Base-by-base conservation (phyloP, 768 basidiomycete genomes). In the Epithele typhae region DNA sequence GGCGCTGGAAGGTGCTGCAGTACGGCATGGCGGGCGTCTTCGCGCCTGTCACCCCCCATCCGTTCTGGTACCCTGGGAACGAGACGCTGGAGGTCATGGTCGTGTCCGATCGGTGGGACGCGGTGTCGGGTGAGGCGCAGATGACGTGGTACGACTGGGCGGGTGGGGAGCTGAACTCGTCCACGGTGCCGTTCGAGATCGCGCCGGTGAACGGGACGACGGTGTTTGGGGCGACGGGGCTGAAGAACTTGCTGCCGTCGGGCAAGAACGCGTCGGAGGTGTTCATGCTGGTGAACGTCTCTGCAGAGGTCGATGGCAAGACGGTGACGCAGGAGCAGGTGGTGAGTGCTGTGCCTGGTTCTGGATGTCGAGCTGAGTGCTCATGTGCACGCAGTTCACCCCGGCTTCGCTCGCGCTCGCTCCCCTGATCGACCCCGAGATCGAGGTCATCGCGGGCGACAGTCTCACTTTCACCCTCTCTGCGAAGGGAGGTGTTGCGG, bases 61-160 rank as follows among this genome's bases (percentile, higher is more conserved):
- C 79, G 17, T 80, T 81, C 64, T 81, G 77, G 78, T 74, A 71
- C 9, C 67, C 73, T 1, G 65, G 61, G 11, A 76, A 72, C 40
- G 60, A 74, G 56, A 72, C 71, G 15, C 53, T 81, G 34, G 68
- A 75, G 53, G 68, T 78, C 14, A 53, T 75, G 3, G 75, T 71
- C 5, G 76, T 73, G n/a, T 77, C 74, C 2, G 78, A 82, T 59
- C 58, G 74, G 25, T 75, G 66, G 74, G 70, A 72, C 46, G 52
- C 60, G 1, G 75, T 80, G 0, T 40, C 64, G 2, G 79, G 76
- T 1, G 59, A 54, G 2, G 77, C 71, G 3, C 70, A 74, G 59
- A 52, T 79, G 52, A 77, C 77, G 8, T 81, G 79, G 77, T 80
- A 77, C 49, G 76, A 76, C 54, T 81, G 79, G 78, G 53, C 52